These are phyloP conservation scores for Diaporthe citriasiana DNA, from an alignment of 2,329 filamentous ascomycete genomes.

Conservation along the genomic window DNA sequence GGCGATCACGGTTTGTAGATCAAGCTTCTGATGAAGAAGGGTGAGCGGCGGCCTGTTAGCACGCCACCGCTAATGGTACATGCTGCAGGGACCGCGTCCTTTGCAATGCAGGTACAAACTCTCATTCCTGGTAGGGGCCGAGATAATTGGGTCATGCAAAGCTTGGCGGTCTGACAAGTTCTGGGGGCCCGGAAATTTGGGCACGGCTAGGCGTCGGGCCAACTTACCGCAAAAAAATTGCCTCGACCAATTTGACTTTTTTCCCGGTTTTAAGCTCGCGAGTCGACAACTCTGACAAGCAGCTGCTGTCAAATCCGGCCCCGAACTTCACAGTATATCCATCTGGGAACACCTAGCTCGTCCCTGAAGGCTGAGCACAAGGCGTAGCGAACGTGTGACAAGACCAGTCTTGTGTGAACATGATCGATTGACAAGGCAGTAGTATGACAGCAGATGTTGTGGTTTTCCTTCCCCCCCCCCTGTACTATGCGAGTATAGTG, in stretches of 20 bases:
- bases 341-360: background rate
- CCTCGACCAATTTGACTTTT: conserved; percentile 29
- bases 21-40: conserved; percentile 19
- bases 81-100: conserved; percentile 29
- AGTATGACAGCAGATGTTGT: conserved; percentile 13
- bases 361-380: background rate
- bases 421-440: conserved; percentile 11
- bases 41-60: conserved; percentile 14
- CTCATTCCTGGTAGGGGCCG: conserved; percentile 23
- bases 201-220: conserved; percentile 17
- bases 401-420: background rate
- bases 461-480: background rate
- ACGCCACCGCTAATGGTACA: conserved; percentile 19
- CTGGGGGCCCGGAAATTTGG: conserved; percentile 35
- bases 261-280: conserved; percentile 30
- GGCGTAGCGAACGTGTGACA: background rate
- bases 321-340: background rate
- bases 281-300: conserved; percentile 10
- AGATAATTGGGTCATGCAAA: conserved; percentile 30
- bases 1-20: conserved; percentile 9
- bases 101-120: conserved; percentile 23
- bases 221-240: conserved; percentile 16
- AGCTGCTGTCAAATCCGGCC: background rate
- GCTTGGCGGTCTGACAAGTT: conserved; percentile 25
- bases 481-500: background rate